Evolutionary conservation across 2,329 filamentous ascomycete genomes (phyloP), one percentile per base, ranked within the genome.

Genomic region (Alternaria alternata): DNA sequence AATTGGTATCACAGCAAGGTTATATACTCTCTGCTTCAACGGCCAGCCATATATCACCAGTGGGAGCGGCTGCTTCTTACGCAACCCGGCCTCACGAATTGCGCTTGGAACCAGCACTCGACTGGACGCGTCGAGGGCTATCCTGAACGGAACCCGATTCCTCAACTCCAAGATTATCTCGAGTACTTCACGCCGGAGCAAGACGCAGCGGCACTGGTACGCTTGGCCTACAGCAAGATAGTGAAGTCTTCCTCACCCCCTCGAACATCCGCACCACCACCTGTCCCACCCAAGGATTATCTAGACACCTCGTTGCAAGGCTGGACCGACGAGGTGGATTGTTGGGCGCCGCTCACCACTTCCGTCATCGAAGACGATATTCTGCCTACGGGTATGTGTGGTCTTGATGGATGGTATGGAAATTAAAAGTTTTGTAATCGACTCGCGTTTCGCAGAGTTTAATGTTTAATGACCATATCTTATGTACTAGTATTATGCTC

Each of bases 1-100:
- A 83, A 89, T 59, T 90, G 88, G 88, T 85, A 86, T 75, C 87
- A 89, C 68, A 88, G 86, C 1, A 83, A 86, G 32, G 87, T 90
- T 58, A 86, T 90, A 34, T 88, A 89, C 64, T 88, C 87, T 1
- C 79, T 90, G 5, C 81, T 90, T 3, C 87, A 89, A 63, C 87
- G 89, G 63, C 87, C 87, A 1, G 80, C 81, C 3, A 82, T 90
- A 48, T 82, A 83, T 57, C 80, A 84, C 39, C 84, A 84, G 18
- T 90, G 87, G 88, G 84, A 32, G 8, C 46, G 34, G 1, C 36
- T 75, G 5, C 44, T 75, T 1, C 59, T 43, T 7, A 67, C 72
- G 38, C 55, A 61, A n/a, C 63, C 66, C 6, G 36, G 41, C 0
- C 47, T 62, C 8, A 60, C 57, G 1, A 28, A 30, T 1, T 71